Base-by-base conservation (phyloP, 2,329 filamentous ascomycete species). In the Colletotrichum destructivum region DNA sequence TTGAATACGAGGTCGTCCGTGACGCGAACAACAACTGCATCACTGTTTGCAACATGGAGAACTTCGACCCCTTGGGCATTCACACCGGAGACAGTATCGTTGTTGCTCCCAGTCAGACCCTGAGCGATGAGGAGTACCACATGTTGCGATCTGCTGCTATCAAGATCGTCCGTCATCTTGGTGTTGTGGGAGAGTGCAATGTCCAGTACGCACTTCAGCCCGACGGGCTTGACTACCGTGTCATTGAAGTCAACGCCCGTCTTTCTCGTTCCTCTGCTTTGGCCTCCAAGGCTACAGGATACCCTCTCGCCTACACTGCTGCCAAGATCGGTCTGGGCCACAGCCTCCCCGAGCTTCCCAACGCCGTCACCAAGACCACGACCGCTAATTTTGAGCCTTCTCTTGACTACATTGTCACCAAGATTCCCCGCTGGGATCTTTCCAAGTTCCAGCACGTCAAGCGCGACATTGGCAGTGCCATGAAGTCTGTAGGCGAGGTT, bases 11-110 rank as follows among this genome's bases (percentile, higher is more conserved):
- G 84, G 96, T 98, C 69, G 96, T 98, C 74, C 94, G 96, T 78
- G 96, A 99, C 83, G 96, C 94, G 65, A 92, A 94, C 82, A 97
- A 98, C 89, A 99, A 99, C 89, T 98, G 96, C n/a, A 74, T 74
- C 23, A 74, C 73, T 52, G 73, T 74, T 47, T 74, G 73, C 64
- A 74, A 74, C 73, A 74, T 74, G 73, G 94, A 97, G 84, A 98
- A 98, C 88, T 98, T 98, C 78, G 96, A 98, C 80, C 96, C 96
- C 75, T 90, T 99, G 47, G 96, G 96, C 79, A 97, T 98, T 67
- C 96, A 99, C 84, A 99, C 96, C 57, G 96, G 96, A 85, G 96
- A 99, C 87, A 98, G 95, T 78, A 99, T 99, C 78, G 96, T 99
- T 74, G 96, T 98, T 72, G 96, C 96, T 51, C 96, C 96, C 61